Percentiles rank a stretch among this genome's conserved stretches.
Evolutionary conservation across 192 early-diverging fungal species (phyloP).

Genomic region (Coemansia erecta): DNA sequence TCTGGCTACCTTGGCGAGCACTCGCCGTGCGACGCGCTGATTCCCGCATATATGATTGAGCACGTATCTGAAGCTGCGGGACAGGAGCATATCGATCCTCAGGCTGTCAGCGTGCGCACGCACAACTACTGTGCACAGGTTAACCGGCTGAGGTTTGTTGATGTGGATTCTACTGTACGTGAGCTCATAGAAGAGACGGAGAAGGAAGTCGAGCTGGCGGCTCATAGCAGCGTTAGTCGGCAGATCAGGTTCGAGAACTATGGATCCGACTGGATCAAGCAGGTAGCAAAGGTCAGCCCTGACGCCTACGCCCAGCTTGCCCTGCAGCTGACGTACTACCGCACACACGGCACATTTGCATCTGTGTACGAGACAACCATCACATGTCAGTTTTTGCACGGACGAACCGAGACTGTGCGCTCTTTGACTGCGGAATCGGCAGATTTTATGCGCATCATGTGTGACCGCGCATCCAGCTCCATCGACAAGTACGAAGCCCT

Average conservation of each 20-base stretch:
- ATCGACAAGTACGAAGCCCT: conserved; percentile 54
- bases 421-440: conserved; percentile 69
- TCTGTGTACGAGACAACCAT: conserved; percentile 85
- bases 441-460: conserved; percentile 68
- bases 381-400: conserved; percentile 76
- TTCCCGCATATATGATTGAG: conserved; percentile 64
- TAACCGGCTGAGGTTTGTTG: conserved; percentile 20
- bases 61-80: conserved; percentile 35
- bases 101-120: conserved; percentile 1
- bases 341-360: conserved; percentile 60
- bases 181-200: conserved; percentile 56
- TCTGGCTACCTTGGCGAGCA: conserved; percentile 69
- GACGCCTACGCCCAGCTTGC: conserved; percentile 89
- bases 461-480: conserved; percentile 37
- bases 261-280: conserved; percentile 76
- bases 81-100: conserved; percentile 30
- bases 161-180: conserved; percentile 28
- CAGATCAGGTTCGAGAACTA: conserved; percentile 68
- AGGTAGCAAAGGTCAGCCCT: conserved; percentile 59
- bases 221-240: conserved; percentile 60
- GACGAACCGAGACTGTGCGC: conserved; percentile 85
- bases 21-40: conserved; percentile 82
- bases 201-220: conserved; percentile 48
- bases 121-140: conserved; percentile 65
- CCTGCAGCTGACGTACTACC: conserved; percentile 81